These are phyloP conservation scores for Entomophthora muscae DNA, from an alignment of 371 early-diverging fungal species.

Conservation along the genomic window DNA sequence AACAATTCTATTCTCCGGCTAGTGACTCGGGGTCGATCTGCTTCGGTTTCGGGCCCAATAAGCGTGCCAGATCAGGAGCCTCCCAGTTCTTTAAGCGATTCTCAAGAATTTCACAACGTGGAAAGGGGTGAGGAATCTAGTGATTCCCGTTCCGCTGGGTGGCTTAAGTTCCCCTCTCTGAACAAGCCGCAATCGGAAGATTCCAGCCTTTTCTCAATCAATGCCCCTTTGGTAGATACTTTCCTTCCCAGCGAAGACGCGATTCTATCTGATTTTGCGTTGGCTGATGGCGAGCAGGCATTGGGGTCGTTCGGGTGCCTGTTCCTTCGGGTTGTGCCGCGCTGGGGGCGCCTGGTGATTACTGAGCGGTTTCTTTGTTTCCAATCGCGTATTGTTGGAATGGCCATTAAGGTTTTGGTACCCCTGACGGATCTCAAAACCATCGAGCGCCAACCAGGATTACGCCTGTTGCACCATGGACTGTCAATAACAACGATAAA, in stretches of 20 bases:
- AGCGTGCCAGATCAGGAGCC: neutral
- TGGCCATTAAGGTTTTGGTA: slow-evolving; percentile 11
- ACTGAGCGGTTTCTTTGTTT: slow-evolving; percentile 7
- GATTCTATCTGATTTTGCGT: slow-evolving; percentile 3
- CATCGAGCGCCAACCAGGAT: slow-evolving; percentile 16
- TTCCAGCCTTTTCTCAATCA: neutral
- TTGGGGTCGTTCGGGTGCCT: slow-evolving; percentile 2
- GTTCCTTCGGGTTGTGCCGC: slow-evolving; percentile 6
- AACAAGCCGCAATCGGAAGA: neutral
- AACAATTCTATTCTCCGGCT: neutral
- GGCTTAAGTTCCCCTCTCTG: neutral
- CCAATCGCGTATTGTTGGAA: slow-evolving; percentile 2
- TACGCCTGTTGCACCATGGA: slow-evolving; percentile 19
- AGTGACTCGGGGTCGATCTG: neutral
- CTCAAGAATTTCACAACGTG: neutral
- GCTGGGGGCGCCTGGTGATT: slow-evolving; percentile 6
- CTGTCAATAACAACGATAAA: slow-evolving; percentile 19
- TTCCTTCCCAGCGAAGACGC: slow-evolving; percentile 5
- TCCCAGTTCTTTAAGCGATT: neutral
- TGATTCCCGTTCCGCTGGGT: neutral
- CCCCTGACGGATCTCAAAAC: slow-evolving; percentile 22
- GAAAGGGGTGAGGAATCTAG: neutral
- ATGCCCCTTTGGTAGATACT: neutral
- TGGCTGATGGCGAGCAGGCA: neutral
- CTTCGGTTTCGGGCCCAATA: neutral